phyloP scores from a whole-genome alignment of 2,329 filamentous ascomycete species.

The Nothophoma quercina region DNA sequence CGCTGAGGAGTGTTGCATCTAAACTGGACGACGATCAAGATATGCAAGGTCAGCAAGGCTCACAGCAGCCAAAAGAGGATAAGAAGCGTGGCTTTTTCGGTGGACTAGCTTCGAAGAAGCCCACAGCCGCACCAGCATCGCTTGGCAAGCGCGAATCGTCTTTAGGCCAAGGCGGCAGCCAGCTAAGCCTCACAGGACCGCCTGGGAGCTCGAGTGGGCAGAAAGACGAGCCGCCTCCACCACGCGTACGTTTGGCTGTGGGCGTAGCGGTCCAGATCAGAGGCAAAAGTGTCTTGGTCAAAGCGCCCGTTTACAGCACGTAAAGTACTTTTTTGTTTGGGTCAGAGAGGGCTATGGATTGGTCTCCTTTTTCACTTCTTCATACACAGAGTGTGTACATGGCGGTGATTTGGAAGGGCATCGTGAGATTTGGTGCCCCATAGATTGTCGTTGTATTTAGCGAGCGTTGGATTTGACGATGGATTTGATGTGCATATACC shows the following conservation, averaged over 20 bases:
- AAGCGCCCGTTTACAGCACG: conserved; percentile 57
- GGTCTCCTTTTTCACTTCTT: background rate
- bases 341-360: background rate
- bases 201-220: conserved; percentile 51
- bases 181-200: conserved; percentile 43
- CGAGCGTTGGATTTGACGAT: conserved; percentile 22
- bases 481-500: conserved; percentile 33
- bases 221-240: conserved; percentile 52
- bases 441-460: conserved; percentile 15
- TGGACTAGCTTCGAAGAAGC: conserved; percentile 52
- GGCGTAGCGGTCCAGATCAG: conserved; percentile 58
- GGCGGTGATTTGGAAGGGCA: conserved; percentile 11
- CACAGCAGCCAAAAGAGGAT: conserved; percentile 39
- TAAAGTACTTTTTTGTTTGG: conserved; percentile 24
- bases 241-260: conserved; percentile 57
- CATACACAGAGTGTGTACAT: conserved; percentile 9
- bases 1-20: conserved; percentile 43
- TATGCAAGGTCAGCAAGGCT: conserved; percentile 39
- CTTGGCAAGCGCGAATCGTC: conserved; percentile 52
- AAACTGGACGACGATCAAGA: conserved; percentile 46
- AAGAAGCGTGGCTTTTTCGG: conserved; percentile 55
- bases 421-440: conserved; percentile 16
- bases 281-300: conserved; percentile 58
- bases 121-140: conserved; percentile 35
- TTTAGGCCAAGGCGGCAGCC: conserved; percentile 48